Conservation (phyloP, 345 rosid species). For the Balakata baccata region DNA sequence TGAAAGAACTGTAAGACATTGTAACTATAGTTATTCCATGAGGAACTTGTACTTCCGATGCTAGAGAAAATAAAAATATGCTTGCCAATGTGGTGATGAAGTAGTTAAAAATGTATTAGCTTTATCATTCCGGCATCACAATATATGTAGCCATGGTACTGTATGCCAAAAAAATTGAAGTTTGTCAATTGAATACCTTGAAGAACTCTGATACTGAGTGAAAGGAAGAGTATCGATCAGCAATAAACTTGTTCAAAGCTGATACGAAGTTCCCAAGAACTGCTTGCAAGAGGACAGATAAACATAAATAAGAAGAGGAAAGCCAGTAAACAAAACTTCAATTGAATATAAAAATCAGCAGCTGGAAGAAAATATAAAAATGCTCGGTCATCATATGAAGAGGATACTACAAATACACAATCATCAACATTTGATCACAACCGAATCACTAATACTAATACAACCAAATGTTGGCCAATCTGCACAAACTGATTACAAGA, state of each 20-base stretch:
- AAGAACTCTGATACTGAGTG: slow-evolving; percentile 90
- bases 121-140: background rate
- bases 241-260: slow-evolving; percentile 86
- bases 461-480: background rate
- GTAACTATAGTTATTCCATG: background rate
- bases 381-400: background rate
- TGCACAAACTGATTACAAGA: background rate
- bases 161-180: background rate
- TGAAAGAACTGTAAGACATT: too few relatives aligned
- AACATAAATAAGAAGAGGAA: slow-evolving; percentile 8
- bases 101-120: background rate
- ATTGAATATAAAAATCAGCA: background rate
- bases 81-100: background rate
- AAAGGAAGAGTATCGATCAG: slow-evolving; percentile 67
- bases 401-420: too few relatives aligned
- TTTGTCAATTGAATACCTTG: slow-evolving; percentile 50
- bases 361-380: background rate
- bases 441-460: background rate
- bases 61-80: background rate
- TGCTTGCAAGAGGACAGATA: slow-evolving; percentile 29
- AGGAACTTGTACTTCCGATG: background rate
- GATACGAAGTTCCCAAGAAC: slow-evolving; percentile 95
- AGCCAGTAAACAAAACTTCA: background rate
- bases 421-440: background rate
- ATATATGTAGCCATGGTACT: background rate